Percentiles rank a stretch among this genome's conserved stretches.
Conservation (phyloP, 2,329 filamentous ascomycete species). For the Fonsecaea pedrosoi region DNA sequence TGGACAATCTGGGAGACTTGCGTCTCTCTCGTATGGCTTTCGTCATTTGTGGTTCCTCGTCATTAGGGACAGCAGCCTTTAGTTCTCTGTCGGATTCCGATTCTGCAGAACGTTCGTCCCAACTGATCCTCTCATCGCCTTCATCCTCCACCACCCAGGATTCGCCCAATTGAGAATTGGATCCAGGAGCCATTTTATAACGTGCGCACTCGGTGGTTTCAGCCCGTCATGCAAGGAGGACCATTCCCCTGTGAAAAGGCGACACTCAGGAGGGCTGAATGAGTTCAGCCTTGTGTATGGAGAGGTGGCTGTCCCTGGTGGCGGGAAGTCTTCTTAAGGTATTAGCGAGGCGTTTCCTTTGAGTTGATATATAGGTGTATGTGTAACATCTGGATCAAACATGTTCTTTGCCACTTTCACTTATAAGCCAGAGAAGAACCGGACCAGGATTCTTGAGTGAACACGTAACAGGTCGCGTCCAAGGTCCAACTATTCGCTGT, state of each 20-base stretch:
- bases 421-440: neutral
- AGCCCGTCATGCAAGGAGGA: neutral
- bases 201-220: neutral
- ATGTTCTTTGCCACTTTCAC: neutral
- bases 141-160: constrained; percentile 34
- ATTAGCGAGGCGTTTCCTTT: neutral
- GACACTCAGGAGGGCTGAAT: neutral
- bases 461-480: constrained; percentile 6
- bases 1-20: constrained; percentile 6
- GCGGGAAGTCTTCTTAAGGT: neutral
- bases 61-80: neutral
- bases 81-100: constrained; percentile 21
- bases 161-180: constrained; percentile 21
- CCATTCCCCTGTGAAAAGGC: neutral
- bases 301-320: neutral
- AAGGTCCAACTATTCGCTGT: neutral
- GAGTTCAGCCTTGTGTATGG: neutral
- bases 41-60: constrained; percentile 1
- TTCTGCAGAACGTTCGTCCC: constrained; percentile 19
- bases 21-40: constrained; percentile 4
- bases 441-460: too few species aligned
- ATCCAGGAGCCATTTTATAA: constrained; percentile 19
- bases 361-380: neutral
- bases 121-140: constrained; percentile 27
- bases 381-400: neutral